phyloP scores from a whole-genome alignment of 106 monocot genomes.

The Vanilla planifolia region DNA sequence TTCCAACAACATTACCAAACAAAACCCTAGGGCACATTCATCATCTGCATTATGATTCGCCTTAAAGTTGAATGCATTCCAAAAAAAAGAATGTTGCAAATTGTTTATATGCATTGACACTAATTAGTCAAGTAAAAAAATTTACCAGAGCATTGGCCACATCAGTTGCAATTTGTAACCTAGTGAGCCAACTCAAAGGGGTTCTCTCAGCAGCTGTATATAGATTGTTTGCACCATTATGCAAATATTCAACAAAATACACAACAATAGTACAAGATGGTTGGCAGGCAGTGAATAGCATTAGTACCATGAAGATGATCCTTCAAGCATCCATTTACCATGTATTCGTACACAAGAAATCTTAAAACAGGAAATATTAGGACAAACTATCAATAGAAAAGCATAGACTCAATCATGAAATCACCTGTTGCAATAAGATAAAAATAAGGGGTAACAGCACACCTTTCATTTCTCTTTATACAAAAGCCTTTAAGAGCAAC shows the following conservation, averaged over 20 bases:
- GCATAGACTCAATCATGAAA: neutral
- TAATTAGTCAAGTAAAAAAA: neutral
- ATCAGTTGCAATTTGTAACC: slow-evolving; percentile 80
- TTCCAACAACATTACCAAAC: no score
- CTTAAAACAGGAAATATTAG: slow-evolving; percentile 23
- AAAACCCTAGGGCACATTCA: no score
- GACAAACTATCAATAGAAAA: neutral
- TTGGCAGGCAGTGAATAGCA: neutral
- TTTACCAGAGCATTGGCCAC: slow-evolving; percentile 94
- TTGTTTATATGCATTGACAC: neutral
- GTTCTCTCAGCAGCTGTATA: slow-evolving; percentile 59
- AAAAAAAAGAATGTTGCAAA: neutral
- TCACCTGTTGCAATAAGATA: neutral
- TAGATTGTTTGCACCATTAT: neutral
- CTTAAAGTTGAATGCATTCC: no score
- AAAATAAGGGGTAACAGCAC: slow-evolving; percentile 5
- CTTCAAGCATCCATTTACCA: slow-evolving; percentile 96
- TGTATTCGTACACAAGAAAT: slow-evolving; percentile 91
- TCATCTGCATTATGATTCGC: no score
- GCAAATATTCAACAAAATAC: neutral
- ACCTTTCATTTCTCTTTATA: slow-evolving; percentile 70
- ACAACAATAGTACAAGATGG: neutral
- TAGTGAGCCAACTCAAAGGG: slow-evolving; percentile 57
- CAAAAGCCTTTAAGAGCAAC: slow-evolving; percentile 83
- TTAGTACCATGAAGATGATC: slow-evolving; percentile 82